Evolutionary conservation across 148 eudicot genomes (phyloP), one percentile per base, ranked within the genome.

Genomic region (Vaccinium darrowii): DNA sequence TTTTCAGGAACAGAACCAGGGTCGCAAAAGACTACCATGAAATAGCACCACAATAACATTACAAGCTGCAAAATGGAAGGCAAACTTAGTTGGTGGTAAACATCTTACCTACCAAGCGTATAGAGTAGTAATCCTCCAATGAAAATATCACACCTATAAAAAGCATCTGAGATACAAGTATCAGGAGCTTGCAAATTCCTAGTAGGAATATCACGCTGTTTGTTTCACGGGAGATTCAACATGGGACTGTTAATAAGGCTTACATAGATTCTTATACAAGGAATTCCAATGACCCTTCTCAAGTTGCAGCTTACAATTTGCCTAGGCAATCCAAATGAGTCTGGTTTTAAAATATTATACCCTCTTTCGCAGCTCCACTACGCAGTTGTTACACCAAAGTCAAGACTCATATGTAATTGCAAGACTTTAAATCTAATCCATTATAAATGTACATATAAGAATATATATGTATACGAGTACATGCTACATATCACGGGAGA

Each of bases 1-100:
- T 94, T 94, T 89, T 84, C 87, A 84, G 98, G 98, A 85, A 96
- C 95, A 87, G 95, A 89, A 81, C 98, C 98, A 83, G 98, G 98
- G 91, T 96, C 95, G 80, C 86, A 88, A 83, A 90, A 87, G 82
- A 96, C 98, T 80, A 92, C 98, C 98, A 91, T 93, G 54, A 92
- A 81, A 88, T 96, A 96, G 93, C 97, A 91, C 98, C 98, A 96
- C 54, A 90, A 82, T 83, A 96, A 84, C 87, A 96, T 84, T 85
- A 87, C 87, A 90, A 96, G 98, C 98, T 96, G 92, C 91, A 94
- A 89, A 84, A 87, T 72, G 73, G 72, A 83, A 83, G 13, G 47
- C 16, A 27, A 54, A 53, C 30, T 18, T 74, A 81, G 9, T 63
- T 21, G 50, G 53, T 81, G 52, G 47, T 36, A 57, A 80, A 54